These are phyloP conservation scores for Cutaneotrichosporon sp. DNA, from an alignment of 1,284 basidiomycete genomes.

Conservation along the genomic window DNA sequence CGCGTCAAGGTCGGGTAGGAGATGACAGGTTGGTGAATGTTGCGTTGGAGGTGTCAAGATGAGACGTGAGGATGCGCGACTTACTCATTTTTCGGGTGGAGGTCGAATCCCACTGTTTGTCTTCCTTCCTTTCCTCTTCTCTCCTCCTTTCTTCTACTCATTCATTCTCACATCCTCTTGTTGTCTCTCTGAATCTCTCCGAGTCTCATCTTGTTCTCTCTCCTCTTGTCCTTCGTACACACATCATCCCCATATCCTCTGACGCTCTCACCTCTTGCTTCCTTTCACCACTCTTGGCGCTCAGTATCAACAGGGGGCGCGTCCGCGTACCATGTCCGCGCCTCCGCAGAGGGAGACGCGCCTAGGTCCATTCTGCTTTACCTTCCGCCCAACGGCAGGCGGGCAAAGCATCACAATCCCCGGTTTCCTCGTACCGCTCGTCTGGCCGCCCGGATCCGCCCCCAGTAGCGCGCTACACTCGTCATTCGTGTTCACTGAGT, in stretches of 20 bases:
- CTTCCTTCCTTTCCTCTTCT: not conserved
- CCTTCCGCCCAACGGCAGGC: not conserved
- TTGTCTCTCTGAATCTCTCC: too few relatives aligned
- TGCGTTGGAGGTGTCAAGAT: too few relatives aligned
- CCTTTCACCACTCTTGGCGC: not conserved
- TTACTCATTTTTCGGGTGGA: too few relatives aligned
- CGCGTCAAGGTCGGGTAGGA: not conserved
- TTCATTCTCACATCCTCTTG: not conserved
- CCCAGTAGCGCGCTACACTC: not conserved
- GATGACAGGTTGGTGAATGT: too few relatives aligned
- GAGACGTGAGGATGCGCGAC: not conserved
- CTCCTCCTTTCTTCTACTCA: not conserved
- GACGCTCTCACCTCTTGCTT: not conserved
- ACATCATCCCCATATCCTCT: not conserved
- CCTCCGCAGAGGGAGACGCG: not conserved
- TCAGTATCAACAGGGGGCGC: too few relatives aligned
- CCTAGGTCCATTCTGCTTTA: conserved; percentile 12
- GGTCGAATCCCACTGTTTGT: not conserved
- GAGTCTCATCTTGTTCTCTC: not conserved
- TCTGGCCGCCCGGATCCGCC: conserved; percentile 2
- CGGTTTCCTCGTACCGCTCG: conserved; percentile 3
- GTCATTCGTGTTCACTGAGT: conserved; percentile 7
- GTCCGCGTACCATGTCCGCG: not conserved
- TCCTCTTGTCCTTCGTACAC: not conserved
- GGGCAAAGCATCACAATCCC: conserved; percentile 3